Base-by-base conservation (phyloP, 805 yeast genomes). In the Ogataea haglerorum region DNA sequence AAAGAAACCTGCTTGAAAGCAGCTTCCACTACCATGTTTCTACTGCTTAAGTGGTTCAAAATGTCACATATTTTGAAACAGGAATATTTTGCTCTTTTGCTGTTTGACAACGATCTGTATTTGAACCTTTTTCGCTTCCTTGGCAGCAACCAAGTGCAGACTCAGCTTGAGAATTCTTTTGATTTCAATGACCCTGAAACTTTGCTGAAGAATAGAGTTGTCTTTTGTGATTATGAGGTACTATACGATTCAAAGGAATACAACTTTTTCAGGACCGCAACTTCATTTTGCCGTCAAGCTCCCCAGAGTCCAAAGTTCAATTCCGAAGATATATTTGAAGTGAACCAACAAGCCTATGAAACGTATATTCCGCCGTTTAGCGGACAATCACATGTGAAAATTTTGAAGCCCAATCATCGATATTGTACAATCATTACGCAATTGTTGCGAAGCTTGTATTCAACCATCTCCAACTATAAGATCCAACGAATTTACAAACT, bases 1-100 rank as follows among this genome's bases (percentile, higher is more conserved):
- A 82, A 81, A 48, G 91, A 85, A 51, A 63, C 77, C 3, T 66
- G 81, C 1, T 53, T 82, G 37, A 83, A 80, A 49, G 75, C 82
- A 4, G 65, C 82, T 2, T 67, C 82, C 0, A 75, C 76, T 2
- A 71, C 79, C 1, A 40, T 87, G 1, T 51, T 65, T 9, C 51
- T 76, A 15, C 56, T 93, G 15, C 57, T 82, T 24, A 75, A 73
- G 52, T 90, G 97, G 96, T 82, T 86, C 58, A 85, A 85, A 56
- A 59, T 73, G 8, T 82, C 78, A 32, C 96, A 93, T 58, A 66
- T 88, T 2, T 59, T 90, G 47, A 90, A 91, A 58, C 81, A 73
- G 58, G 95, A 88, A 57, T 85, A 82, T 52, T 64, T 91, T 10
- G 61, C 83, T 6, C 74, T 85, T 0, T 57, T 90, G 30, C 60